Percentiles rank a stretch among this genome's conserved stretches.
phyloP scores from a whole-genome alignment of 106 monocot genomes.

The Narthecium ossifragum region DNA sequence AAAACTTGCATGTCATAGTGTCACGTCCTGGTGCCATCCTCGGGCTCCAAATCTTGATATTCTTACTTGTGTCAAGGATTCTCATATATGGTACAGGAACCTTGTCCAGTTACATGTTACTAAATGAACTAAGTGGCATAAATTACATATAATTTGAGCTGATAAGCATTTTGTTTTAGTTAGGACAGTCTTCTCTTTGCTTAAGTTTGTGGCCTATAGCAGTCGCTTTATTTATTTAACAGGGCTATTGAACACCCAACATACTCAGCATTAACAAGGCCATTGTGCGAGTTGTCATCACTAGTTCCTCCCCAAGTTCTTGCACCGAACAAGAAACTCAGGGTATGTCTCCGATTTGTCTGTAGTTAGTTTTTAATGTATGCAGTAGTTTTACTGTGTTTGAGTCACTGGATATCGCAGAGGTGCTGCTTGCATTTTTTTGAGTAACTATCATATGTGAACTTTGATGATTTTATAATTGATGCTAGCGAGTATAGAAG shows the following conservation, averaged over 20 bases:
- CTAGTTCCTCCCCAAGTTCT: constrained; percentile 95
- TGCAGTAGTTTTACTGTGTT: too few relatives aligned
- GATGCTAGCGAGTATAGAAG: too few relatives aligned
- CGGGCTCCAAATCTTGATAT: constrained; percentile 99
- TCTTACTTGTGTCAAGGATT: constrained; percentile 98
- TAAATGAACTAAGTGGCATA: not conserved
- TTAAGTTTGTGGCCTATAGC: too few relatives aligned
- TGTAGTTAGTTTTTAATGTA: too few relatives aligned
- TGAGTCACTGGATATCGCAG: too few relatives aligned
- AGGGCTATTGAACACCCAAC: constrained; percentile 99
- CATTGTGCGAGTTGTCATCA: constrained; percentile 93
- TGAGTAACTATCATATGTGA: too few relatives aligned
- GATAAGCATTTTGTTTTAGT: not conserved
- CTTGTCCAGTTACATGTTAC: not conserved
- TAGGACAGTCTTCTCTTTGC: too few relatives aligned
- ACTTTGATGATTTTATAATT: too few relatives aligned
- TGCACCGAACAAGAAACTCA: constrained; percentile 87
- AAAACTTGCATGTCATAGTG: constrained; percentile 96
- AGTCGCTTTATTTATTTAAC: constrained; percentile 18
- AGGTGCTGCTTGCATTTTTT: too few relatives aligned
- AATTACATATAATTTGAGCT: not conserved
- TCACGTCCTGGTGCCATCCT: constrained; percentile 99
- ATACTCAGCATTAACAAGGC: constrained; percentile 93
- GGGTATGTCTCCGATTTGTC: constrained; percentile 42
- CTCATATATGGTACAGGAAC: constrained; percentile 85